Evolutionary conservation across 768 basidiomycete species (phyloP).

Genomic region (Mycena capillaripes): DNA sequence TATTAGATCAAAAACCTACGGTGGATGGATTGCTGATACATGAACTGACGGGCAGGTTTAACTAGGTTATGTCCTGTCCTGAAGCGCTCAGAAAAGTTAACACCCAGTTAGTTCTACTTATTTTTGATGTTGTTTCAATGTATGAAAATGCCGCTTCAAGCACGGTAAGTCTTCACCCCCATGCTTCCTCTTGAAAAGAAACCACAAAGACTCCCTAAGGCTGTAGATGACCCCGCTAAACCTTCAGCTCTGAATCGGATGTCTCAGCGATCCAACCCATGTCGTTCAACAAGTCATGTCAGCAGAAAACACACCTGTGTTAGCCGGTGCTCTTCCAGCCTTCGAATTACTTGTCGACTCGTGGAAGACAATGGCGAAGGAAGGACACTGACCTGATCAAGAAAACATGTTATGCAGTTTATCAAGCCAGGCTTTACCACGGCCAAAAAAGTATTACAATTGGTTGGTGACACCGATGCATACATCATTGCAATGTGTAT

Average conservation of each 20-base stretch:
- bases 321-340: too few relatives aligned
- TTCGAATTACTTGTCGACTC: too few relatives aligned
- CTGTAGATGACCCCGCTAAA: neutral
- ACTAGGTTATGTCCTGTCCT: neutral
- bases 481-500: too few relatives aligned
- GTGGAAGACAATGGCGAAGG: too few relatives aligned
- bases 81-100: neutral
- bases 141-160: slow-evolving; percentile 1
- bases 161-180: slow-evolving; percentile 1
- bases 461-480: too few relatives aligned
- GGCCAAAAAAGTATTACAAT: too few relatives aligned
- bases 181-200: neutral
- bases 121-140: neutral
- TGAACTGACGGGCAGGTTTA: neutral
- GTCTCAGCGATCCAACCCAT: neutral
- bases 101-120: neutral
- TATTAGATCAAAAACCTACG: too few relatives aligned
- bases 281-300: too few relatives aligned
- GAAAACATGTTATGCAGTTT: too few relatives aligned
- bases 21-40: neutral
- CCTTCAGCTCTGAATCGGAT: neutral
- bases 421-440: too few relatives aligned
- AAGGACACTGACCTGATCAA: too few relatives aligned
- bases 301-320: too few relatives aligned
- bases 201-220: neutral